Evolutionary conservation across 2,329 filamentous ascomycete genomes (phyloP).

Genomic region (Colletotrichum sp.): DNA sequence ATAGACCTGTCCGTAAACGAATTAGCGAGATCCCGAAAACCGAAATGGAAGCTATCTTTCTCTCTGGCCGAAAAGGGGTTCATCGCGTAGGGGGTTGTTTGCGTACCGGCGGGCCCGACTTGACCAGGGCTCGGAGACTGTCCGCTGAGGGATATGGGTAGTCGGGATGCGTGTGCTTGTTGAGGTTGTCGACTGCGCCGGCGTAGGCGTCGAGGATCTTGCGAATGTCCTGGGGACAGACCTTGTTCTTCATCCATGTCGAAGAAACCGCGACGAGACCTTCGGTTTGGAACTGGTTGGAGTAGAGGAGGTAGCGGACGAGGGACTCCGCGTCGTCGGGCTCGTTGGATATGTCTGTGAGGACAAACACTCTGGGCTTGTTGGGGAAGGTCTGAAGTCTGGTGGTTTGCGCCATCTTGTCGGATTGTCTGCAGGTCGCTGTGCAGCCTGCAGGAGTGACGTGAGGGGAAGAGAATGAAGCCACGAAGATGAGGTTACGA

Average conservation of each 20-base stretch:
- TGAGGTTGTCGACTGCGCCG: slow-evolving; percentile 50
- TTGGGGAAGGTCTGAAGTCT: slow-evolving; percentile 4
- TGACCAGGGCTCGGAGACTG: slow-evolving; percentile 37
- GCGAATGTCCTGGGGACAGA: slow-evolving; percentile 46
- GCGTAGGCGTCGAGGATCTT: slow-evolving; percentile 49
- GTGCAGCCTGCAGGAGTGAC: neutral
- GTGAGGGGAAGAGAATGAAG: neutral
- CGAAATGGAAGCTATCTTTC: neutral
- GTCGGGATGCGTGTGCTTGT: slow-evolving; percentile 50
- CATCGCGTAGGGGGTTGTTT: neutral
- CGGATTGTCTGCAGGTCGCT: neutral
- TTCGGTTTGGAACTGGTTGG: slow-evolving; percentile 50
- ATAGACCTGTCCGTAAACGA: slow-evolving; percentile 29
- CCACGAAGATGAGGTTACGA: neutral
- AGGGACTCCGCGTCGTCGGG: slow-evolving; percentile 50
- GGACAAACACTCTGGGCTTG: slow-evolving; percentile 42
- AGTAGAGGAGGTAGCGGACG: slow-evolving; percentile 48
- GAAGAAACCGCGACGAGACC: slow-evolving; percentile 50
- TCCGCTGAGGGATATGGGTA: slow-evolving; percentile 44
- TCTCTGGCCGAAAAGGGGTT: neutral
- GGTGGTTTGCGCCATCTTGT: neutral
- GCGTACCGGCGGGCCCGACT: slow-evolving; percentile 38
- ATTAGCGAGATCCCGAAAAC: neutral
- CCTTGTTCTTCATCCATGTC: slow-evolving; percentile 47
- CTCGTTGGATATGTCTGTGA: slow-evolving; percentile 51